Evolutionary conservation across 306 rosid genomes (phyloP).

Genomic region (Phaseolus lunatus): DNA sequence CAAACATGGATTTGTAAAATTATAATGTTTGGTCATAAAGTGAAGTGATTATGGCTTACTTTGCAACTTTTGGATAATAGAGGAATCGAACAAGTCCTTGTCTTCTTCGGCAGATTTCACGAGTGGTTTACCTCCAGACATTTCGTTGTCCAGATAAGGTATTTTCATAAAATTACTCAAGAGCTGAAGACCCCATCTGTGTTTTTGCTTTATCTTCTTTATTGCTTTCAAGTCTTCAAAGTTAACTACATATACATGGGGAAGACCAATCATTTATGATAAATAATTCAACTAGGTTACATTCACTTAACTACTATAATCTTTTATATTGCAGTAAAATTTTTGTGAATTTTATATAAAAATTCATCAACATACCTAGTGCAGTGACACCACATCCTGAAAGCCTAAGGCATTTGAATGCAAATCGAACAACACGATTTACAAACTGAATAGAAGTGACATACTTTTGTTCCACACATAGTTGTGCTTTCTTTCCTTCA

Average conservation of each 20-base stretch:
- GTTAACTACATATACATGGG: neutral
- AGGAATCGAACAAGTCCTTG: neutral
- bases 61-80: neutral
- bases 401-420: neutral
- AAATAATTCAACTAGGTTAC: no score
- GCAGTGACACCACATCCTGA: neutral
- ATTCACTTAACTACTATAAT: no score
- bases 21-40: no score
- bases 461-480: neutral
- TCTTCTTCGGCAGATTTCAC: neutral
- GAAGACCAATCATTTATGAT: no score
- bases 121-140: neutral
- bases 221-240: constrained; percentile 1
- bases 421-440: neutral
- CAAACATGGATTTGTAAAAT: no score
- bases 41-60: neutral
- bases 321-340: no score
- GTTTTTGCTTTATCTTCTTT: constrained; percentile 1
- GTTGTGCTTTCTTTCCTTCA: neutral
- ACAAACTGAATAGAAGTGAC: neutral
- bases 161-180: neutral
- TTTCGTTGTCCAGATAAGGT: neutral
- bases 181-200: constrained; percentile 8
- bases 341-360: no score
- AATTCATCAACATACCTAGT: no score